Percentiles rank a stretch among this genome's conserved stretches.
phyloP scores from a whole-genome alignment of 2,329 filamentous ascomycete species.

The Xylariaceae sp. region DNA sequence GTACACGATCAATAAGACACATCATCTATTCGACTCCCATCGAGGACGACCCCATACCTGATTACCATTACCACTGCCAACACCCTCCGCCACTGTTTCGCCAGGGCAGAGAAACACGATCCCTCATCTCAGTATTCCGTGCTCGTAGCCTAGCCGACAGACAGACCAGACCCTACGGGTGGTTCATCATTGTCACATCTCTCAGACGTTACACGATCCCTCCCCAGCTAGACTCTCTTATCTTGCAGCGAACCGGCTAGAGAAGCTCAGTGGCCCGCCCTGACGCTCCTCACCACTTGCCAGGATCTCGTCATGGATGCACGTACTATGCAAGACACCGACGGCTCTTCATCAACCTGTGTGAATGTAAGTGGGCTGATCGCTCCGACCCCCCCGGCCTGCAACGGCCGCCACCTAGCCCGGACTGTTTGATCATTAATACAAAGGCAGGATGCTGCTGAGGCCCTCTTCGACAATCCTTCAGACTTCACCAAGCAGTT shows the following conservation, averaged over 20 bases:
- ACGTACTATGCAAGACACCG: constrained; percentile 35
- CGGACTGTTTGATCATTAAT: constrained; percentile 12
- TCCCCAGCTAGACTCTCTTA: not conserved
- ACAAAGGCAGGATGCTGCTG: constrained; percentile 27
- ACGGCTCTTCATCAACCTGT: constrained; percentile 32
- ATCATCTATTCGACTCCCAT: constrained; percentile 2
- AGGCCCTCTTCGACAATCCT: constrained; percentile 31
- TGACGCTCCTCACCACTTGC: constrained; percentile 22
- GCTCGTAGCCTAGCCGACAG: not conserved
- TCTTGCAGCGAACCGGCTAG: constrained; percentile 8
- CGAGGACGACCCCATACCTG: constrained; percentile 5
- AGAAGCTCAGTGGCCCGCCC: constrained; percentile 20
- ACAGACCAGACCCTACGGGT: constrained; percentile 1
- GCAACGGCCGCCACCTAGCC: not conserved
- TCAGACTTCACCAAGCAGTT: constrained; percentile 31
- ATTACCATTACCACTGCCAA: not conserved
- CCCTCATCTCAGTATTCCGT: not conserved
- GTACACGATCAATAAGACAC: constrained; percentile 10
- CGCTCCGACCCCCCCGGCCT: not conserved
- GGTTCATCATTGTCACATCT: constrained; percentile 5
- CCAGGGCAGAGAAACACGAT: not conserved
- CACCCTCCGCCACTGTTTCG: not conserved
- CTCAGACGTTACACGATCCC: constrained; percentile 6
- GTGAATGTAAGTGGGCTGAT: constrained; percentile 29
- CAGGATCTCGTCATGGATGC: constrained; percentile 34